Evolutionary conservation across 2,329 filamentous ascomycete species (phyloP).

Genomic region (Neocatenulostroma microsporum): DNA sequence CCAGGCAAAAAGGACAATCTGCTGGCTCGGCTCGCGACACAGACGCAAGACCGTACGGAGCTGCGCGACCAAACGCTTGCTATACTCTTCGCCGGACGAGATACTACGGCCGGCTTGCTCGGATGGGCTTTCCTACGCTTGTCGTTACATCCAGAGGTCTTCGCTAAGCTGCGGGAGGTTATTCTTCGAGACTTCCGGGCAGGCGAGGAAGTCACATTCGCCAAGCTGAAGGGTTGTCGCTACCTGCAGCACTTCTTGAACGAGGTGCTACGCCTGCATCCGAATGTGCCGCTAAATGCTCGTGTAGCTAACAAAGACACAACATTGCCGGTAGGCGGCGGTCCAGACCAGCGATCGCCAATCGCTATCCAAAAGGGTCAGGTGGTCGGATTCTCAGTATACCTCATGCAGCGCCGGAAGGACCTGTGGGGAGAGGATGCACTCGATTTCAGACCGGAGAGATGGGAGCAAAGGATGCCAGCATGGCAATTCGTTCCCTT

Average conservation of each 20-base stretch:
- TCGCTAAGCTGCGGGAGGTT: constrained; percentile 21
- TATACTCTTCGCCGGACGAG: constrained; percentile 51
- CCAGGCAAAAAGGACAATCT: constrained; percentile 15
- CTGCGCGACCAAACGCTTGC: constrained; percentile 25
- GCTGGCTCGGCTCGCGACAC: constrained; percentile 18
- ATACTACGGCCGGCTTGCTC: constrained; percentile 50
- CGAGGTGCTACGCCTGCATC: constrained; percentile 49
- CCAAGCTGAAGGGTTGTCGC: constrained; percentile 20
- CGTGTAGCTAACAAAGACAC: constrained; percentile 44
- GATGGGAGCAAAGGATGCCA: constrained; percentile 31
- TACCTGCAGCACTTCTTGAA: constrained; percentile 55
- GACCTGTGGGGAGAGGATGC: constrained; percentile 45
- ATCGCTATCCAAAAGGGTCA: constrained; percentile 45
- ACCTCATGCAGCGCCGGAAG: constrained; percentile 44
- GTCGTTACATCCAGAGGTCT: constrained; percentile 24
- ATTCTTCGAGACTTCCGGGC: constrained; percentile 18
- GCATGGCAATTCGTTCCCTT: constrained; percentile 28
- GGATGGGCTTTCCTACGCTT: constrained; percentile 37
- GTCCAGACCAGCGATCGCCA: constrained; percentile 41
- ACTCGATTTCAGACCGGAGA: constrained; percentile 41
- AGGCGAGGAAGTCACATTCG: constrained; percentile 35
- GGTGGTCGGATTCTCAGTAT: constrained; percentile 37
- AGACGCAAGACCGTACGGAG: constrained; percentile 21
- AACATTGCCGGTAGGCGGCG: constrained; percentile 44
- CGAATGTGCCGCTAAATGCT: constrained; percentile 49